Evolutionary conservation across 2,329 filamentous ascomycete genomes (phyloP), one percentile per base, ranked within the genome.

Genomic region (Nothophoma quercina): DNA sequence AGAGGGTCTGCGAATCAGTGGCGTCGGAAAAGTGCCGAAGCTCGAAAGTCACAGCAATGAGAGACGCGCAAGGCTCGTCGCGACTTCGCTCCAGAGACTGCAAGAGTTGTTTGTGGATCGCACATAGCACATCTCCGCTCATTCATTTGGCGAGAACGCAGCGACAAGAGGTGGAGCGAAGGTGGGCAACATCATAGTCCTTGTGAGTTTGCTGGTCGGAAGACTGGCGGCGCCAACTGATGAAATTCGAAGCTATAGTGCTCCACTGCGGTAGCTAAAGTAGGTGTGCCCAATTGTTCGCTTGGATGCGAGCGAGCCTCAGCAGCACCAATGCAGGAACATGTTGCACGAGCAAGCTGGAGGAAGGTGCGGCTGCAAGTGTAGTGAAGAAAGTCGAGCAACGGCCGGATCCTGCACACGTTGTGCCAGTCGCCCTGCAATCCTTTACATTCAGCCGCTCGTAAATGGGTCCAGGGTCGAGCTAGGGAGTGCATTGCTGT

Each of bases 261-360:
- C 39, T 49, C 51, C 51, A 55, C 51, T 40, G 21, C 45, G 51
- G 51, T 55, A 41, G 23, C 51, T 49, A 55, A 39, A 25, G 29
- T 49, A 49, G 44, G 5, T 32, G 19, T 44, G 21, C 15, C 44
- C 23, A 40, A 30, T 29, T 30, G 15, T 34, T 49, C 40, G 34
- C 40, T 42, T 42, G 13, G 13, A 32, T 16, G 34, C 19, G 25
- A 13, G 51, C 39, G 30, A 34, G 15, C 18, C 33, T 40, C 40
- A 36, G 29, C 33, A 42, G 39, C 44, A 41, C 41, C 32, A 44
- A 48, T 35, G 45, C 45, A 55, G 46, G 36, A 57, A 42, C 30
- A 22, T 22, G 28, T 36, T 39, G 34, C 33, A 41, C 19, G 29
- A 43, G 45, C 36, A 56, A 34, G 28, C 9, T 22, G 38, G 7